Base-by-base conservation (phyloP, 441 rosid species). In the Gossypium gossypioides region DNA sequence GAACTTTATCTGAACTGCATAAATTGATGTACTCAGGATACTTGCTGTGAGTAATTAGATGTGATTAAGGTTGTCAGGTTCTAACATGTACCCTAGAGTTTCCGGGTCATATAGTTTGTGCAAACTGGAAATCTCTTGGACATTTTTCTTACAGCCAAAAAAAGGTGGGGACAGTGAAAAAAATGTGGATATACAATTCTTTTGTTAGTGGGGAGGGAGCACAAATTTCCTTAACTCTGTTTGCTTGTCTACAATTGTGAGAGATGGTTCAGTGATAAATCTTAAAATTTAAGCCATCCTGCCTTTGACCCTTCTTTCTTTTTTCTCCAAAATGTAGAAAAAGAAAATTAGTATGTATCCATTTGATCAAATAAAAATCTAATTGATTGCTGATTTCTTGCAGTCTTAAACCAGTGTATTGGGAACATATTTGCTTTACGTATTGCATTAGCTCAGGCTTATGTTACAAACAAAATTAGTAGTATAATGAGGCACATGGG, bases 21-120 rank as follows among this genome's bases (percentile, higher is more conserved):
- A 34, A 62, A 18, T 62, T 62, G 48, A 62, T 34, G 27, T 19
- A 62, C 50, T 62, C 63, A 16, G 48, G 68, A 9, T 59, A 13
- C 40, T 58, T 58, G 9, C 37, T 25, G 8, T 58, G 10, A 61
- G 27, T 62, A 62, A 25, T 13, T 37, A 61, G 63, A 27, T 59
- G 42, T 29, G 65, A 37, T 62, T 10, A 18, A 24, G 40, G 18
- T 32, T 18, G n/a, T 59, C 10, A 7, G 64, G 64, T n/a, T 22
- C n/a, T 24, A 57, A 57, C 32, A 57, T 58, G 40, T 58, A 58
- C 40, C 40, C 63, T 58, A 58, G 63, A 25, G 63, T 58, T 58
- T 27, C 63, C 13, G 6, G 63, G 63, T 27, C 10, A 22, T 22
- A 25, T 58, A 58, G 63, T 27, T n/a, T 58, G 63, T 57, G 9